These are phyloP conservation scores for Malus domestica DNA, from an alignment of 306 rosid species.

Conservation along the genomic window DNA sequence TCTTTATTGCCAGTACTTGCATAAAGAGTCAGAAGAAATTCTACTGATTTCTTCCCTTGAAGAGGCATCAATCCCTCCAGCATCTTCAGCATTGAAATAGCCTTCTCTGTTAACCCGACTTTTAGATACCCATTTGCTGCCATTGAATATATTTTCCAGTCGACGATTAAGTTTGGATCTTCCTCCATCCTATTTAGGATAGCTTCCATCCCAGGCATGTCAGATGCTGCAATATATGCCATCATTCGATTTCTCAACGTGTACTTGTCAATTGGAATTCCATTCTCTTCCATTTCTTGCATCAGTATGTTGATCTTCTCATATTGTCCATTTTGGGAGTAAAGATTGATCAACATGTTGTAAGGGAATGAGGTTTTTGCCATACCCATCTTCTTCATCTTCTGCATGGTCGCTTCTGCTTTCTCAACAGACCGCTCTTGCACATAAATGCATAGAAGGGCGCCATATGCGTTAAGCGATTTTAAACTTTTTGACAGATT, in stretches of 20 bases:
- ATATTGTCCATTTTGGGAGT: slow-evolving; percentile 24
- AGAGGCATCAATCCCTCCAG: slow-evolving; percentile 17
- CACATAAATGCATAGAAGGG: slow-evolving; percentile 28
- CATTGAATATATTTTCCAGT: slow-evolving; percentile 31
- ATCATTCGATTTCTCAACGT: slow-evolving; percentile 25
- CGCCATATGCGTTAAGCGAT: slow-evolving; percentile 10
- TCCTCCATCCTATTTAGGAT: slow-evolving; percentile 17
- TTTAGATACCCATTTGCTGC: slow-evolving; percentile 34
- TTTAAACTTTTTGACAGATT: slow-evolving; percentile 15
- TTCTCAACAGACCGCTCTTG: slow-evolving; percentile 19
- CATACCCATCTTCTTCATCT: slow-evolving; percentile 23
- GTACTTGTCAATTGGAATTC: slow-evolving; percentile 28
- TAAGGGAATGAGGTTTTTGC: slow-evolving; percentile 22
- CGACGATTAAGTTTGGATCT: not conserved
- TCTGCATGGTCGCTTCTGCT: slow-evolving; percentile 25
- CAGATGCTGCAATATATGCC: slow-evolving; percentile 24
- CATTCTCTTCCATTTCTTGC: slow-evolving; percentile 27
- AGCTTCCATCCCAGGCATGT: slow-evolving; percentile 22
- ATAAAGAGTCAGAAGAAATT: slow-evolving; percentile 30
- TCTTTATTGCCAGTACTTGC: slow-evolving; percentile 15
- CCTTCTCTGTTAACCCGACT: slow-evolving; percentile 20
- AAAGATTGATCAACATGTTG: slow-evolving; percentile 31
- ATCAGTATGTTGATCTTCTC: slow-evolving; percentile 27
- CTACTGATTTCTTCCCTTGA: not conserved
- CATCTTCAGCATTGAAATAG: slow-evolving; percentile 22